phyloP scores from a whole-genome alignment of 176 grass and related monocot genomes.

The Metroxylon sagu region DNA sequence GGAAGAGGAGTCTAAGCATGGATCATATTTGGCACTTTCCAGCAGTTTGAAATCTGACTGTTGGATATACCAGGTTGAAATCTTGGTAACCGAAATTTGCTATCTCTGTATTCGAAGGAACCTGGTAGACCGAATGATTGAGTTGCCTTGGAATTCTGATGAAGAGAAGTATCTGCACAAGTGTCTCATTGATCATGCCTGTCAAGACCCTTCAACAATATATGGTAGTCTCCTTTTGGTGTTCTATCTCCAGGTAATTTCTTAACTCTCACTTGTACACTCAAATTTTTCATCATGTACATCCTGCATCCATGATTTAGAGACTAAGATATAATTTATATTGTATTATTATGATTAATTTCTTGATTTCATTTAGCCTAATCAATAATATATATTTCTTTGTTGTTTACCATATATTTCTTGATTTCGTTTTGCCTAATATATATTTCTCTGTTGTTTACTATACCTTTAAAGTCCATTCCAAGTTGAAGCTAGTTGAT shows the following conservation, averaged over 20 bases:
- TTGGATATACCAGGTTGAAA: conserved; percentile 55
- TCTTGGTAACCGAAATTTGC: conserved; percentile 68
- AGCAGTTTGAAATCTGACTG: conserved; percentile 23
- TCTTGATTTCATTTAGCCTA: no score
- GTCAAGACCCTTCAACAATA: conserved; percentile 44
- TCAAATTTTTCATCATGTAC: conserved; percentile 9
- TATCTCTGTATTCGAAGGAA: conserved; percentile 58
- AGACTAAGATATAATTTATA: not conserved
- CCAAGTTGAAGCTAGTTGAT: no score
- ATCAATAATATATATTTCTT: no score
- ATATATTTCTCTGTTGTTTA: no score
- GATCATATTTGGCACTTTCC: conserved; percentile 1
- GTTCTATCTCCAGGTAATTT: conserved; percentile 83
- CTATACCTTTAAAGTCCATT: no score
- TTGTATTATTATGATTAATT: not conserved
- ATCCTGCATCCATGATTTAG: not conserved
- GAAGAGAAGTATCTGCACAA: conserved; percentile 89
- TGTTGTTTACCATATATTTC: no score
- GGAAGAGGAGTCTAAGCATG: conserved; percentile 35
- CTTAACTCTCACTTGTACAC: not conserved
- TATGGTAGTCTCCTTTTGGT: conserved; percentile 82
- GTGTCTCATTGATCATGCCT: conserved; percentile 55
- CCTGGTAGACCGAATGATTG: conserved; percentile 72
- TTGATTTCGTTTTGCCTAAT: no score
- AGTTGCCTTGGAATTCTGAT: conserved; percentile 78